These are phyloP conservation scores for Cryptosporidium ubiquitum DNA, from an alignment of 169 alveolate species.

Conservation along the genomic window DNA sequence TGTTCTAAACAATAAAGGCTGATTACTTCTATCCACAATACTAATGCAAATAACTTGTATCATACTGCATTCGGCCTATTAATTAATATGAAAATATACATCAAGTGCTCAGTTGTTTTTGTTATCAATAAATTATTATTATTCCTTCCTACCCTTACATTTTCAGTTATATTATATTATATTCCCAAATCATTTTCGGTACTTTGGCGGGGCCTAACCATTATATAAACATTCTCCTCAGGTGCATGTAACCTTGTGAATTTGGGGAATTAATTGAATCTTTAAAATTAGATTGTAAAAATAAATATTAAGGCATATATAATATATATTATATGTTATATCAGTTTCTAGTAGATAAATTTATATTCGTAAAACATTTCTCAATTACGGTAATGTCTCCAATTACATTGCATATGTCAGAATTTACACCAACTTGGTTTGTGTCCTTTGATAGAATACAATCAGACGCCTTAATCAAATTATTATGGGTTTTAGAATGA, in stretches of 20 bases:
- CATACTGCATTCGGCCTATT: neutral
- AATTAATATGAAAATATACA: neutral
- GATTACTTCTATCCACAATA: conserved; percentile 57
- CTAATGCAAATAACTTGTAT: conserved; percentile 37
- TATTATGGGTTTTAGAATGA: neutral
- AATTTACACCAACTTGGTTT: neutral
- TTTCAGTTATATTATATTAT: too few species aligned
- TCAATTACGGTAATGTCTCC: conserved; percentile 61
- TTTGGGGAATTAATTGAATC: too few species aligned
- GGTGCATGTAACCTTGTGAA: neutral
- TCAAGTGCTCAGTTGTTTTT: neutral
- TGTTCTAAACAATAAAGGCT: conserved; percentile 63
- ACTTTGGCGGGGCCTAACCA: neutral
- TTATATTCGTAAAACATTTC: conserved; percentile 37
- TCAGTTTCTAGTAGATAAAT: neutral
- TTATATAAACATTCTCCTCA: neutral
- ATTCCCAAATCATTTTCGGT: neutral
- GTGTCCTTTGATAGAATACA: conserved; percentile 17
- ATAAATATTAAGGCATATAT: too few species aligned
- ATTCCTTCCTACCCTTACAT: neutral
- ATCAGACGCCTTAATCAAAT: conserved; percentile 29
- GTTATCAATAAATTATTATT: too few species aligned
- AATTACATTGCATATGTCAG: conserved; percentile 43
- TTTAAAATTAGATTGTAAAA: too few species aligned
- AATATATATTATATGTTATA: neutral